Evolutionary conservation across 129 eudicot genomes (phyloP), one percentile per base, ranked within the genome.

Genomic region (Gnaphalium uliginosum): DNA sequence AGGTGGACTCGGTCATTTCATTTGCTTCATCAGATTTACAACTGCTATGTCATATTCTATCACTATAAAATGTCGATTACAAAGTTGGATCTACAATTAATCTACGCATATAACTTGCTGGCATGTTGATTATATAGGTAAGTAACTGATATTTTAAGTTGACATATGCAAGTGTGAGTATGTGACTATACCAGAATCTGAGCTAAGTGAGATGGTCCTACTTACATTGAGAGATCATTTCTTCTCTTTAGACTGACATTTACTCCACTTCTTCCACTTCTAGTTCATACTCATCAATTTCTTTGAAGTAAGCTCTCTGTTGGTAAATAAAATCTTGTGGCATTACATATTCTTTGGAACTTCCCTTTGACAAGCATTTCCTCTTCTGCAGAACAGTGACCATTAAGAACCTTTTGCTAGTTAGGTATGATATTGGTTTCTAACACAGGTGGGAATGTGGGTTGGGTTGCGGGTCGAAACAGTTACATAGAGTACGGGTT

Each of bases 251-350:
- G 23, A 41, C 62, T 18, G 89, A 81, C 26, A 78, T 67, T 83
- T 87, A 86, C 53, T 76, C 66, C 74, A 54, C 80, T 76, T 76
- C 80, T 82, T 91, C 97, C 64, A 67, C 91, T 70, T 73, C 72
- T 57, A 88, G 83, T 84, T 86, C 91, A 86, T 80, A 91, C 51
- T 84, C 88, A 48, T 91, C 96, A 82, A 86, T 77, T 69, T 90
- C 94, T 77, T 86, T 78, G 41, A 80, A 88, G 81, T 86, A 88
- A 73, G 91, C 94, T 62, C 64, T 84, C 76, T 86, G 89, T 75
- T 91, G 81, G 77, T 85, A 78, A 48, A 88, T 67, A 73, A 82
- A 88, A 48, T 90, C 96, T 63, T 5, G 76, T 59, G 91, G 87
- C 79, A 83, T 63, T 14, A 64, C 72, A 58, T 50, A 68, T 27